These are phyloP conservation scores for Trametes villosa DNA, from an alignment of 768 basidiomycete genomes.

Conservation along the genomic window DNA sequence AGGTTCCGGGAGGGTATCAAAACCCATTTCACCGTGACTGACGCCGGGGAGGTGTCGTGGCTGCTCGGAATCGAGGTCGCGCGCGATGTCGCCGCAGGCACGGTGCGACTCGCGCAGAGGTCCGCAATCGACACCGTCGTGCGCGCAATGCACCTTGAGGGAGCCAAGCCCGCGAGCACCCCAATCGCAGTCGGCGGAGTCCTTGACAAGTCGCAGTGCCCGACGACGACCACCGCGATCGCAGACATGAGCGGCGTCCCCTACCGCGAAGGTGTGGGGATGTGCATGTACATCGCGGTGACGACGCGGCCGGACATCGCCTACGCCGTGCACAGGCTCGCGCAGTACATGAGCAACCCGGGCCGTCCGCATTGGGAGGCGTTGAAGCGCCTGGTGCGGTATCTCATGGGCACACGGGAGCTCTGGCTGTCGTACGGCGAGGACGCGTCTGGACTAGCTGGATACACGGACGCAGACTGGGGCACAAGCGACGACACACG, in stretches of 20 bases:
- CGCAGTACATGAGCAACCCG: too few species aligned
- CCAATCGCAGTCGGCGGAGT: constrained; percentile 10
- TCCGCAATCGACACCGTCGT: constrained; percentile 22
- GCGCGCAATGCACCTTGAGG: constrained; percentile 6
- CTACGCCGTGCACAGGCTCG: constrained; percentile 26
- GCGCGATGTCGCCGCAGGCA: constrained; percentile 17
- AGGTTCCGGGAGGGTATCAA: background rate
- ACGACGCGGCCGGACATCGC: constrained; percentile 38
- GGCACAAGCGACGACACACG: background rate
- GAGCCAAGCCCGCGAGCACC: background rate
- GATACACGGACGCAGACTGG: constrained; percentile 22
- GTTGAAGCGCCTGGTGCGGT: constrained; percentile 28
- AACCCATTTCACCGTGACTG: constrained; percentile 3
- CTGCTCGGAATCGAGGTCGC: constrained; percentile 24
- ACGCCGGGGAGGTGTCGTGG: constrained; percentile 21
- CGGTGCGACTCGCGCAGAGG: constrained; percentile 17
- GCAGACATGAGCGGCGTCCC: constrained; percentile 9
- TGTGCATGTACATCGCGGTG: constrained; percentile 34
- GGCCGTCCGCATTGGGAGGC: constrained; percentile 26
- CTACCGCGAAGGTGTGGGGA: constrained; percentile 30
- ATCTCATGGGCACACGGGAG: constrained; percentile 26
- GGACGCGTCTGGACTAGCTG: constrained; percentile 10
- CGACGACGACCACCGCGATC: too few species aligned
- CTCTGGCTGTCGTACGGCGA: constrained; percentile 17
- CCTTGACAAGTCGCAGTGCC: constrained; percentile 3